A percentile compares a stretch with the other conserved stretches of the same genome.
Conservation (phyloP, 108 stramenopile genomes). For the Asterionellopsis glacialis region DNA sequence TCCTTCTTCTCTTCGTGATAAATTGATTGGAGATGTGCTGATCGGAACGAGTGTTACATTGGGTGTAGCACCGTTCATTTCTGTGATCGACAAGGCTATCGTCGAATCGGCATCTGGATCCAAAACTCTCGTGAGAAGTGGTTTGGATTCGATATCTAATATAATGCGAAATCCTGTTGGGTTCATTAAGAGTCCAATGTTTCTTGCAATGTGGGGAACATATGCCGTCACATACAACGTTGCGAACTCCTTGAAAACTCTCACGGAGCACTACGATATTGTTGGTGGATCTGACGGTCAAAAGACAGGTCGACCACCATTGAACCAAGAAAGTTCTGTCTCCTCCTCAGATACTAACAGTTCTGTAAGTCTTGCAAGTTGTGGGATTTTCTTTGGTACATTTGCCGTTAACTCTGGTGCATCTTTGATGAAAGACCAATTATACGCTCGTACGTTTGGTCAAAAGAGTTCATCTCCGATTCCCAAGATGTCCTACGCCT, state of each 20-base stretch:
- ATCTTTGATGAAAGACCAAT: constrained; percentile 46
- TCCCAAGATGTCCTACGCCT: constrained; percentile 31
- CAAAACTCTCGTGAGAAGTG: constrained; percentile 20
- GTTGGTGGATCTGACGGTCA: neutral
- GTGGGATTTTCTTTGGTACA: constrained; percentile 39
- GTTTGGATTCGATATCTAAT: constrained; percentile 3
- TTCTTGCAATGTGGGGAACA: constrained; percentile 31
- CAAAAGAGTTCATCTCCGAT: constrained; percentile 2
- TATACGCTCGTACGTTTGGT: constrained; percentile 48
- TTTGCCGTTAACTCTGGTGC: constrained; percentile 38
- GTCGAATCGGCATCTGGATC: constrained; percentile 39
- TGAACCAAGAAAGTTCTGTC: neutral
- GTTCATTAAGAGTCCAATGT: constrained; percentile 38
- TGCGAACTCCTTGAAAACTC: constrained; percentile 44
- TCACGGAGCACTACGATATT: constrained; percentile 34
- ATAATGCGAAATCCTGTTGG: constrained; percentile 29
- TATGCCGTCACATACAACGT: constrained; percentile 36
- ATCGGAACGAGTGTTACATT: constrained; percentile 38
- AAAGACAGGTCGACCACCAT: neutral
- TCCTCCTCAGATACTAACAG: neutral
- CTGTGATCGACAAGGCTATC: constrained; percentile 59
- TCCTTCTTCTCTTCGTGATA: neutral
- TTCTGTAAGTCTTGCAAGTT: neutral
- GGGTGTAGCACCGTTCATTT: constrained; percentile 39
- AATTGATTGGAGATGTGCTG: constrained; percentile 41